phyloP scores from a whole-genome alignment of 192 early-diverging fungal genomes.

The Linnemannia exigua region DNA sequence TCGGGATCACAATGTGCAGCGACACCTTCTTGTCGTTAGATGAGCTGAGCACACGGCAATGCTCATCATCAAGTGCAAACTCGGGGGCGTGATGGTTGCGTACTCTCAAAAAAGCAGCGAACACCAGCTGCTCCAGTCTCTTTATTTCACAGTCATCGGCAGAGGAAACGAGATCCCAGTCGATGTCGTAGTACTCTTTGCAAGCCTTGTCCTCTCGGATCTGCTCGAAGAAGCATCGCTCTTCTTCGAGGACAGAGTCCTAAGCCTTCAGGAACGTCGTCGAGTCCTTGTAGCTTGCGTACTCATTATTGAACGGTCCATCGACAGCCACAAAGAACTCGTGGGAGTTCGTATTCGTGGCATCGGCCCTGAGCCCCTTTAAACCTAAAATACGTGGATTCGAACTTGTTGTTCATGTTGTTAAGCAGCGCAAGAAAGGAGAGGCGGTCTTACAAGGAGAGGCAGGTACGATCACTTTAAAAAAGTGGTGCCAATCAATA shows the following conservation, averaged over 20 bases:
- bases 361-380: too few species aligned
- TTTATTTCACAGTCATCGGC: neutral
- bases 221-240: neutral
- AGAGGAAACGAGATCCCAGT: neutral
- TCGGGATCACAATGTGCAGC: slow-evolving; percentile 17
- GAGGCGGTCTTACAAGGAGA: too few species aligned
- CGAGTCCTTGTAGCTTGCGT: slow-evolving; percentile 1
- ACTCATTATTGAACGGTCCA: neutral
- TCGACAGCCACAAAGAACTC: slow-evolving; percentile 1
- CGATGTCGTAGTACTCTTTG: slow-evolving; percentile 5
- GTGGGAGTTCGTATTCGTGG: neutral
- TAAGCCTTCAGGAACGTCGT: slow-evolving; percentile 7
- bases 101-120: slow-evolving; percentile 6
- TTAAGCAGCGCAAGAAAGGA: too few species aligned
- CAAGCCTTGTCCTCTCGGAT: neutral
- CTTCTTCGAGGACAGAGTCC: neutral
- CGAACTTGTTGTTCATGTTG: too few species aligned
- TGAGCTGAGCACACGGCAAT: slow-evolving; percentile 7
- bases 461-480: too few species aligned
- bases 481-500: too few species aligned
- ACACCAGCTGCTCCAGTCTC: neutral
- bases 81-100: neutral
- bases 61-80: neutral
- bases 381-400: too few species aligned
- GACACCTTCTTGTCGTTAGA: slow-evolving; percentile 1